Conservation (phyloP, 371 early-diverging fungal genomes). For the Caulochytrium protostelioides region DNA sequence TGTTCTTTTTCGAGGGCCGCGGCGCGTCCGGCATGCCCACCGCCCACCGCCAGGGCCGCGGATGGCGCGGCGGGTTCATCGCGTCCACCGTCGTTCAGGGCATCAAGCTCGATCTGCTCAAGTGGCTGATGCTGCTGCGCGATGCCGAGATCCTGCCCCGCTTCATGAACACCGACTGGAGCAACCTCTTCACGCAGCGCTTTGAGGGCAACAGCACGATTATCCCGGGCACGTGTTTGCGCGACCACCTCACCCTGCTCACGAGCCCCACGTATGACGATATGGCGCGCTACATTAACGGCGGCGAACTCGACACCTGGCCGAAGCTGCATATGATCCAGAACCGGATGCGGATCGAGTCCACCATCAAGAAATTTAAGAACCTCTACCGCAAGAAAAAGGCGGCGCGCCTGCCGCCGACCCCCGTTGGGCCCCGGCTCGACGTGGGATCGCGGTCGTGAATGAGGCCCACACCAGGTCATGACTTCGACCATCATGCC, state of each 20-base stretch:
- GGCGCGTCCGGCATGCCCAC: conserved; percentile 54
- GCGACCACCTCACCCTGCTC: conserved; percentile 44
- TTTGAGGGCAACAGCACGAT: conserved; percentile 76
- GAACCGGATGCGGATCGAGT: conserved; percentile 56
- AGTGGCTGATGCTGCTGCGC: conserved; percentile 59
- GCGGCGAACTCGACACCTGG: conserved; percentile 46
- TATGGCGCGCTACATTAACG: conserved; percentile 29
- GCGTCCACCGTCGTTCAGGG: conserved; percentile 51
- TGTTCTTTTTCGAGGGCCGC: conserved; percentile 57
- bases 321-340: conserved; percentile 59
- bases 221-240: conserved; percentile 34
- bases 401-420: too few species aligned
- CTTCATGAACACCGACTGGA: conserved; percentile 54
- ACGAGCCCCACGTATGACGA: conserved; percentile 44
- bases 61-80: conserved; percentile 76
- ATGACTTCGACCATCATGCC: too few species aligned
- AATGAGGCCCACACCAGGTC: too few species aligned
- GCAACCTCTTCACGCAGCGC: conserved; percentile 58
- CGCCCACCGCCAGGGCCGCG: conserved; percentile 32
- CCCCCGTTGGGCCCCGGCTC: too few species aligned
- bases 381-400: too few species aligned
- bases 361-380: too few species aligned
- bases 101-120: conserved; percentile 60
- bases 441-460: too few species aligned
- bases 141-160: conserved; percentile 56